A percentile compares a stretch with the other conserved stretches of the same genome.
Conservation (phyloP, 805 yeast species). For the Pichia gijzeniarum region DNA sequence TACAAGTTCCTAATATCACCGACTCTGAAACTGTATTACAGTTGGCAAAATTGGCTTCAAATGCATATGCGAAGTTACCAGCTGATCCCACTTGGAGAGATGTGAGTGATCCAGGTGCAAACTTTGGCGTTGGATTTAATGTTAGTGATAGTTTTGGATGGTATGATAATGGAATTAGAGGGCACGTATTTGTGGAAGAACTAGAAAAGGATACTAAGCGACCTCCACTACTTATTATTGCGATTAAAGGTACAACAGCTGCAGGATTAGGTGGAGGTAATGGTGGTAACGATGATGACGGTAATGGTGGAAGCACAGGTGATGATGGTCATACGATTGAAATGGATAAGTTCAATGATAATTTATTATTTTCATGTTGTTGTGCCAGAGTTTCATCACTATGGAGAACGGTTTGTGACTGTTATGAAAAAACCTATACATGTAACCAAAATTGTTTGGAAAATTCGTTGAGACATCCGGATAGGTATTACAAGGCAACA, state of each 20-base stretch:
- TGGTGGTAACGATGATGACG: slow-evolving; percentile 39
- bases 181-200: slow-evolving; percentile 73
- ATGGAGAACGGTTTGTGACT: slow-evolving; percentile 96
- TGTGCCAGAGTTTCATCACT: slow-evolving; percentile 87
- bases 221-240: slow-evolving; percentile 50
- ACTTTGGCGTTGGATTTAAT: slow-evolving; percentile 34
- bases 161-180: slow-evolving; percentile 79
- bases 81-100: slow-evolving; percentile 82
- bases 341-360: slow-evolving; percentile 82
- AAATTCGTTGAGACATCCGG: slow-evolving; percentile 62
- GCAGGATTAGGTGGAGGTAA: slow-evolving; percentile 50
- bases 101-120: slow-evolving; percentile 18
- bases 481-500: slow-evolving; percentile 75
- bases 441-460: slow-evolving; percentile 88
- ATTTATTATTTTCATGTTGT: slow-evolving; percentile 86
- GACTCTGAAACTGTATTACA: slow-evolving; percentile 69
- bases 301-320: slow-evolving; percentile 33
- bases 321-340: slow-evolving; percentile 57
- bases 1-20: slow-evolving; percentile 63
- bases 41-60: slow-evolving; percentile 79
- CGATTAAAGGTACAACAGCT: slow-evolving; percentile 90
- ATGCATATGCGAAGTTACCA: slow-evolving; percentile 83
- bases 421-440: slow-evolving; percentile 75
- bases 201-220: slow-evolving; percentile 33
- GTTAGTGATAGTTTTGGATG: slow-evolving; percentile 71